Conservation (phyloP, 176 grass and related monocot species). For the Cenchrus americanus region DNA sequence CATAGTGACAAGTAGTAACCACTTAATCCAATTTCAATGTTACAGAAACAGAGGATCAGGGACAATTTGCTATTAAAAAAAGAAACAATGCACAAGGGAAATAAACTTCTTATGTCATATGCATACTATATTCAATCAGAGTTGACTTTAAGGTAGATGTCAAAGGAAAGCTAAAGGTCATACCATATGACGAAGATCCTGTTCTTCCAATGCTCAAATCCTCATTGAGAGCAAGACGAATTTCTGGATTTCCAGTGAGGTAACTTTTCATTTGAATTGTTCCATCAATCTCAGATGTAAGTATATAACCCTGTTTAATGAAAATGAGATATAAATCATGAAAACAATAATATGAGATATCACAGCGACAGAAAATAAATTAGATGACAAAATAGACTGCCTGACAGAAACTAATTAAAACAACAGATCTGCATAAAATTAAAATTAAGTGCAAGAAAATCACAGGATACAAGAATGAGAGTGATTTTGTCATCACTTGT, state of each 20-base stretch:
- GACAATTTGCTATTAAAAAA: background rate
- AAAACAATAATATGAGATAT: background rate
- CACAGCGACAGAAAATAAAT: conserved; percentile 15
- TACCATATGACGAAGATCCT: conserved; percentile 75
- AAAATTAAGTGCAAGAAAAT: conserved; percentile 12
- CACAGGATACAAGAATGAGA: background rate
- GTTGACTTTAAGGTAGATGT: background rate
- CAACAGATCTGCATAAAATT: background rate
- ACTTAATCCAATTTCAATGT: background rate
- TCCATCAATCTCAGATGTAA: conserved; percentile 98
- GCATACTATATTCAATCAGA: conserved; percentile 7
- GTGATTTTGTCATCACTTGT: background rate
- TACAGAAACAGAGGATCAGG: conserved; percentile 25
- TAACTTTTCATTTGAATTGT: conserved; percentile 99
- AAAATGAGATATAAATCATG: conserved; percentile 31
- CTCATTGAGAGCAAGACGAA: conserved; percentile 97
- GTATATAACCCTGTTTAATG: conserved; percentile 84
- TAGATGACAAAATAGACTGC: conserved; percentile 1
- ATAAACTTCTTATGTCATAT: conserved; percentile 13
- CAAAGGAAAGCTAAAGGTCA: conserved; percentile 9
- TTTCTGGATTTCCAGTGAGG: conserved; percentile 95
- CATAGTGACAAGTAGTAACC: background rate
- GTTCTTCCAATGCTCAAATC: conserved; percentile 91
- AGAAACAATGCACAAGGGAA: background rate
- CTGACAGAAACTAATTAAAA: background rate